Evolutionary conservation across 768 basidiomycete genomes (phyloP).

Genomic region (Gymnopilus dilepis): DNA sequence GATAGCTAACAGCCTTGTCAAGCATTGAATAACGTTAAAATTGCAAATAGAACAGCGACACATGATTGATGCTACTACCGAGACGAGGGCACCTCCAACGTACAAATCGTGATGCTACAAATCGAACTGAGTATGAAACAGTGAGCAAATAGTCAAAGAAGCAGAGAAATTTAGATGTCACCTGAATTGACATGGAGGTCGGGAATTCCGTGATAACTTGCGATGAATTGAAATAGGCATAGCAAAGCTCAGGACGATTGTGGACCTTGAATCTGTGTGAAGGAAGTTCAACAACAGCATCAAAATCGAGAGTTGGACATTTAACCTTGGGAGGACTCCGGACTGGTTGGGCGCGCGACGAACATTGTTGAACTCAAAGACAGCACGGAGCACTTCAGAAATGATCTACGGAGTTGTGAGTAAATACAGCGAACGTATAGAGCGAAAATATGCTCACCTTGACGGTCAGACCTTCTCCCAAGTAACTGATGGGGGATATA

Average conservation of each 20-base stretch:
- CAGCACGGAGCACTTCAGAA: slow-evolving; percentile 63
- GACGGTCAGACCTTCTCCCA: slow-evolving; percentile 57
- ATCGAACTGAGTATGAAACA: not conserved
- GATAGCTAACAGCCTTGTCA: slow-evolving; percentile 37
- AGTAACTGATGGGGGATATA: slow-evolving; percentile 27
- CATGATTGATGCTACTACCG: not conserved
- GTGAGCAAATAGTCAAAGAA: not conserved
- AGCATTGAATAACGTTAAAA: slow-evolving; percentile 4
- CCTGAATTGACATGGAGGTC: slow-evolving; percentile 64
- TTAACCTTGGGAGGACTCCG: slow-evolving; percentile 61
- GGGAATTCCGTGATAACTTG: slow-evolving; percentile 70
- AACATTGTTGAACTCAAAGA: slow-evolving; percentile 63
- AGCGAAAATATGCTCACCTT: slow-evolving; percentile 42
- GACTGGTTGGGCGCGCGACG: slow-evolving; percentile 72
- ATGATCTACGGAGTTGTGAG: slow-evolving; percentile 49
- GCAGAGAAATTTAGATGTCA: slow-evolving; percentile 26
- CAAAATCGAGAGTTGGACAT: slow-evolving; percentile 10
- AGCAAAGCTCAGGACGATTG: slow-evolving; percentile 51
- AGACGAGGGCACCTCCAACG: no score
- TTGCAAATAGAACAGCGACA: not conserved
- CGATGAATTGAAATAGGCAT: slow-evolving; percentile 59
- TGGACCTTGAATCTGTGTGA: slow-evolving; percentile 52
- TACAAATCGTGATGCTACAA: not conserved
- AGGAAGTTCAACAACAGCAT: not conserved
- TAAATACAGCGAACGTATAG: not conserved